Percentiles rank a stretch among this genome's conserved stretches.
phyloP scores from a whole-genome alignment of 2,329 filamentous ascomycete genomes.

The Aspergillus sp. region DNA sequence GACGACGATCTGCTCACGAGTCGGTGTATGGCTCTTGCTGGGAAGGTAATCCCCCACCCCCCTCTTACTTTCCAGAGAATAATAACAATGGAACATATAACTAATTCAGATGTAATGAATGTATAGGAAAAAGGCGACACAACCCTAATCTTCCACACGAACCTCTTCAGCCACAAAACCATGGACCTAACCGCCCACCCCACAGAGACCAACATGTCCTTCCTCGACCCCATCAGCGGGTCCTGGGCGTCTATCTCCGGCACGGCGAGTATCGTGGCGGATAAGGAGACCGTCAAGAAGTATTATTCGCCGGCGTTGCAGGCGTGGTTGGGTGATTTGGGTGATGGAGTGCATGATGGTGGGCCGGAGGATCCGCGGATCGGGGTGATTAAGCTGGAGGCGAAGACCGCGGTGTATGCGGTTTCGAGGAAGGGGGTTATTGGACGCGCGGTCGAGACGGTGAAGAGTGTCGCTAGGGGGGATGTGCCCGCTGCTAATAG shows the following conservation, averaged over 20 bases:
- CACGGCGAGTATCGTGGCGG: constrained; percentile 67
- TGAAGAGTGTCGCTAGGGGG: constrained; percentile 73
- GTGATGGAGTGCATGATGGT: constrained; percentile 80
- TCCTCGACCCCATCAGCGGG: constrained; percentile 69
- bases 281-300: constrained; percentile 68
- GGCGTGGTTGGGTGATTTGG: constrained; percentile 84
- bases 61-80: background rate
- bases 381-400: constrained; percentile 75
- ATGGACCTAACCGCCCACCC: constrained; percentile 73
- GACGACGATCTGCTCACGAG: constrained; percentile 69
- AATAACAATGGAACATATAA: too few species aligned
- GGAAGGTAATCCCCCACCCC: constrained; percentile 59
- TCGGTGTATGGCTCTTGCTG: constrained; percentile 84
- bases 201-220: constrained; percentile 75
- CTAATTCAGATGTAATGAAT: too few species aligned
- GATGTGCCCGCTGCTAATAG: constrained; percentile 72
- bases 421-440: constrained; percentile 64
- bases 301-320: constrained; percentile 74
- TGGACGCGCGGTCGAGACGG: constrained; percentile 68
- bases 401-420: constrained; percentile 72
- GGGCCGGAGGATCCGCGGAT: constrained; percentile 80
- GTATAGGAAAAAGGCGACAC: constrained; percentile 72
- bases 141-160: constrained; percentile 87
- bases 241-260: constrained; percentile 90
- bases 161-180: constrained; percentile 86